phyloP scores from a whole-genome alignment of 2,329 filamentous ascomycete species.

The Ophiocordyceps polyrhachis-furcata region DNA sequence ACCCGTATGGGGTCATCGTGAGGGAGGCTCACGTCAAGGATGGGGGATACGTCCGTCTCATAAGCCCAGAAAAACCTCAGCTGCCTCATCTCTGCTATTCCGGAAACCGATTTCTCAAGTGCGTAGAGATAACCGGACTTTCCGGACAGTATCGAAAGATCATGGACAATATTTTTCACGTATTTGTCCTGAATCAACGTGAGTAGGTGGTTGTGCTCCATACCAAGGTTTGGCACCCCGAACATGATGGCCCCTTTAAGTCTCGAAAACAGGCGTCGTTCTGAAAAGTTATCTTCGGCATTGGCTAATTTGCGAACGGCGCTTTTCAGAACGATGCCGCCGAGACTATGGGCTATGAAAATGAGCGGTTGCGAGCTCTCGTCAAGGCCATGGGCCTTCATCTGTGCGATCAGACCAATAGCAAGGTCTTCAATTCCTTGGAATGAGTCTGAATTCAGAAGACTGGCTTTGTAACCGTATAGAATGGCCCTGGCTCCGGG shows the following conservation, averaged over 20 bases:
- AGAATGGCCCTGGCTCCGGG: background rate
- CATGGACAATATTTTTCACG: background rate
- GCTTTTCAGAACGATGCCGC: background rate
- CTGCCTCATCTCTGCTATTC: background rate
- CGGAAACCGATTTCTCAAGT: background rate
- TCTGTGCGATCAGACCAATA: background rate
- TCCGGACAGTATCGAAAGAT: background rate
- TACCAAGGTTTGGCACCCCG: background rate
- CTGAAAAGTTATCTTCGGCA: background rate
- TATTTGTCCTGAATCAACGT: background rate
- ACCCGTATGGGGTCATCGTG: too few species aligned
- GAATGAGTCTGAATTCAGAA: background rate
- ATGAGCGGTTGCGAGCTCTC: background rate
- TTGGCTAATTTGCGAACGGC: background rate
- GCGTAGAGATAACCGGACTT: background rate
- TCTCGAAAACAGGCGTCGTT: background rate
- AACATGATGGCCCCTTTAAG: background rate
- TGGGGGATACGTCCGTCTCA: background rate
- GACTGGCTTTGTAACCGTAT: background rate
- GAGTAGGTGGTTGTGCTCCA: background rate
- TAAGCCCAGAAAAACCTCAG: background rate
- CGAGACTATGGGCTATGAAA: background rate
- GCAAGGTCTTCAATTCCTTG: background rate
- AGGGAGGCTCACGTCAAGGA: background rate
- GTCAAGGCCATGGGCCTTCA: slow-evolving; percentile 4